Conservation (phyloP, 2,329 filamentous ascomycete genomes). For the Coniochaeta hoffmannii region DNA sequence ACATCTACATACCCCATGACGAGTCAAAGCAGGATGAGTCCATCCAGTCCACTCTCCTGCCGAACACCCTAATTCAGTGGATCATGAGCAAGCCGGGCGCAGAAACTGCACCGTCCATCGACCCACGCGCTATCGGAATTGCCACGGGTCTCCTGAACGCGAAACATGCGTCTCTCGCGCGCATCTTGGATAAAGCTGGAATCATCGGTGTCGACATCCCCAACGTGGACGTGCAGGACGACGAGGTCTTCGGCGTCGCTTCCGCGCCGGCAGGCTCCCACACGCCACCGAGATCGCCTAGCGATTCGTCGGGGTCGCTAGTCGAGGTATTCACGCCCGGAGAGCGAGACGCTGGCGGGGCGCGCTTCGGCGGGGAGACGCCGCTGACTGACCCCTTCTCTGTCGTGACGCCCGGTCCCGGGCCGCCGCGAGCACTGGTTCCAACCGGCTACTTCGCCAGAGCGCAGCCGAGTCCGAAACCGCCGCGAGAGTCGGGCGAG, state of each 20-base stretch:
- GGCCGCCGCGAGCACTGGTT: neutral
- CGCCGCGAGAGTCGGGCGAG: neutral
- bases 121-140: neutral
- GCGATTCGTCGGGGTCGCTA: neutral
- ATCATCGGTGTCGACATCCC: neutral
- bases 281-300: neutral
- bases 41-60: conserved; percentile 20
- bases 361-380: neutral
- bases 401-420: neutral
- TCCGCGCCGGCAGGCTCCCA: neutral
- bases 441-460: neutral
- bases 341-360: neutral
- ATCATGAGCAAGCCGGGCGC: conserved; percentile 23
- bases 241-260: neutral
- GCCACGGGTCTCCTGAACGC: conserved; percentile 2
- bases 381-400: neutral
- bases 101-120: neutral
- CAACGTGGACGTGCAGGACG: neutral
- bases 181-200: neutral
- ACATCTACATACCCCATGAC: conserved; percentile 24
- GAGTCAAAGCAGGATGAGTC: conserved; percentile 18
- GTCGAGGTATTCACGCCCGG: neutral
- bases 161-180: neutral
- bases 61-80: conserved; percentile 21
- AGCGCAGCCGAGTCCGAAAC: neutral